Base-by-base conservation (phyloP, 331 rosid species). In the Cucumis variabilis region DNA sequence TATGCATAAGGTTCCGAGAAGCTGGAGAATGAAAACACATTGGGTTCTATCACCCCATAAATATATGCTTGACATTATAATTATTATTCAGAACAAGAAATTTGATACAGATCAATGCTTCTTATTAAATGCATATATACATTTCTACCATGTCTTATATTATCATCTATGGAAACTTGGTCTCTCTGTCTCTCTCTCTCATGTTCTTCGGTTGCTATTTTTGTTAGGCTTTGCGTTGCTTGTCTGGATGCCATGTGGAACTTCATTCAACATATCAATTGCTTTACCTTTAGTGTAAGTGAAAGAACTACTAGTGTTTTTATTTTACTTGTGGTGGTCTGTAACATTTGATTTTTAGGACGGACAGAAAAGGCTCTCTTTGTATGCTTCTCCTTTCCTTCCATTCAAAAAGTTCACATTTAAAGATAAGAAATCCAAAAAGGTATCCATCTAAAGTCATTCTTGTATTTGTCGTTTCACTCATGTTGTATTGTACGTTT, bases 311-410 rank as follows among this genome's bases (percentile, higher is more conserved):
- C 70, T 17, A 63, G 3, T 23, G 24, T 50, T 15, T 58, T 92
- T 70, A 41, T 51, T n/a, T 74, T 74, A 28, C 76, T 76, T 70
- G 51, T 81, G 70, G 16, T 50, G 58, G 24, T 73, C 80, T 41
- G 65, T 33, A 11, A 63, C 86, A 9, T 90, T 27, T 89, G 87
- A 88, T 73, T 80, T 88, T 76, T 89, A 97, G 98, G 94, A 93
- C 28, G 98, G 95, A 88, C 95, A 95, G 71, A 94, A 88, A 90
- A 93, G 98, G 89, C 93, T 94, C 37, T 72, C 94, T 33, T 87
- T 94, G 24, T 97, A 88, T 89, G 91, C 96, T 83, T 93, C 98
- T 48, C 83, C 94, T 88, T 95, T 94, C 89, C 98, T 97, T 82
- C 98, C 98, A 50, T 88, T 97, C 25, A 93, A 95, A 89, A 86